These are phyloP conservation scores for Thermothielavioides terrestris DNA, from an alignment of 495 filamentous ascomycete genomes.

Conservation along the genomic window DNA sequence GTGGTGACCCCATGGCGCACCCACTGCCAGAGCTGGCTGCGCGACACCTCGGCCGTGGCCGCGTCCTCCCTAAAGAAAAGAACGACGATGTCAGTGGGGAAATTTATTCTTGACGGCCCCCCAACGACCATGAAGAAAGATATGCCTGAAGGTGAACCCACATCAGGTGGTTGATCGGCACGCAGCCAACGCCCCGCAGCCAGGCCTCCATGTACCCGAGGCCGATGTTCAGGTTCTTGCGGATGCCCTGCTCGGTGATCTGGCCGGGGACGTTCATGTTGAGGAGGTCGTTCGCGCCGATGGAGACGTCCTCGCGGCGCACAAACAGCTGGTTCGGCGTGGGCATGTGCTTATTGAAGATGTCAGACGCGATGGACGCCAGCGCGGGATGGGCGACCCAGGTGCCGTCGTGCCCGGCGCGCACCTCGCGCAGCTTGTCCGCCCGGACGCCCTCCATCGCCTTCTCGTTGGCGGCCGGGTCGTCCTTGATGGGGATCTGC, in stretches of 20 bases:
- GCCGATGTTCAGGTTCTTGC: slow-evolving; percentile 96
- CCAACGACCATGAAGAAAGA: no score
- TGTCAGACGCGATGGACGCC: slow-evolving; percentile 75
- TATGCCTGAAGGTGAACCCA: no score
- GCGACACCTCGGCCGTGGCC: slow-evolving; percentile 90
- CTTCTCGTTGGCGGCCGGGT: slow-evolving; percentile 78
- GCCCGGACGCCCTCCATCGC: slow-evolving; percentile 90
- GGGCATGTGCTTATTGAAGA: slow-evolving; percentile 99
- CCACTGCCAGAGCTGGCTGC: slow-evolving; percentile 96
- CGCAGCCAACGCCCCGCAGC: slow-evolving; percentile 88
- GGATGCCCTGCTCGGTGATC: slow-evolving; percentile 91
- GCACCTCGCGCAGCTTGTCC: slow-evolving; percentile 94
- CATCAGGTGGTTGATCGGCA: slow-evolving; percentile 99
- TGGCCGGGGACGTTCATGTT: slow-evolving; percentile 97
- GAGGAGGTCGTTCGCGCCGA: slow-evolving; percentile 82
- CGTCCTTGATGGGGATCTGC: slow-evolving; percentile 96
- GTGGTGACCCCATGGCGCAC: slow-evolving; percentile 75
- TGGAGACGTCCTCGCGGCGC: slow-evolving; percentile 80
- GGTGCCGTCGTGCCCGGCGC: slow-evolving; percentile 88
- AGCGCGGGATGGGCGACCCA: slow-evolving; percentile 98
- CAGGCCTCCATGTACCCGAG: slow-evolving; percentile 98
- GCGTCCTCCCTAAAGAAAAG: slow-evolving; percentile 70
- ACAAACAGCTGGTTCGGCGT: slow-evolving; percentile 94
- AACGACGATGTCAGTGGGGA: no score
- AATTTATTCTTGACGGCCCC: no score